Evolutionary conservation across 2,329 filamentous ascomycete genomes (phyloP), one percentile per base, ranked within the genome.

Genomic region (Fusarium armeniacum): DNA sequence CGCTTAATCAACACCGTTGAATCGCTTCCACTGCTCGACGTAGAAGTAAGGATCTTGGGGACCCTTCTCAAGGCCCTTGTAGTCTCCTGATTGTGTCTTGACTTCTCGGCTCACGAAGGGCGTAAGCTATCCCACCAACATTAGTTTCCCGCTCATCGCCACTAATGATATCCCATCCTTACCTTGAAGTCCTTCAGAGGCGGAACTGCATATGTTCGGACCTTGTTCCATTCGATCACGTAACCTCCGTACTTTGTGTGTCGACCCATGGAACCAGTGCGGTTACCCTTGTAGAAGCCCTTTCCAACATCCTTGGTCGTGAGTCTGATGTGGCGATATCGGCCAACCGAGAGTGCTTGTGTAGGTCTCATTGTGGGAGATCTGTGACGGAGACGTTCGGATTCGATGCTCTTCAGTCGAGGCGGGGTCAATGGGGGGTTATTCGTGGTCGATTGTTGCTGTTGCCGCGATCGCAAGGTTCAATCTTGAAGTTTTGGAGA

Each of bases 271-370:
- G 92, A 89, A 3, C 96, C 96, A 1, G 93, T 91, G 47, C 94
- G 87, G 75, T 92, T 98, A 78, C 96, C 96, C 86, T 98, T 98
- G 89, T 99, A 99, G 88, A 91, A 99, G 73, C 94, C 95, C 78
- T 93, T 93, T 79, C 91, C 92, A 78, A 95, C 91, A 81, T 96
- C 91, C 83, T 99, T 99, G 73, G 95, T 97, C 15, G 93, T 98
- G 76, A 99, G 88, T 55, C 87, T 86, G 62, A 94, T 84, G 77
- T 95, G 93, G 81, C 90, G 88, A 76, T 93, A 87, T 61, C 88
- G 87, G 78, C 89, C 83, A 76, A 89, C 83, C 74, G 87, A 86
- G 75, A 97, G 89, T 69, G 83, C 79, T 76, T 87, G 84, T 18
- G 92, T 92, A 58, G 92, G 87, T 79, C 88, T 86, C 89, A 92